Evolutionary conservation across 208 protist genomes (phyloP).

Genomic region (Acanthamoeba polyphaga): DNA sequence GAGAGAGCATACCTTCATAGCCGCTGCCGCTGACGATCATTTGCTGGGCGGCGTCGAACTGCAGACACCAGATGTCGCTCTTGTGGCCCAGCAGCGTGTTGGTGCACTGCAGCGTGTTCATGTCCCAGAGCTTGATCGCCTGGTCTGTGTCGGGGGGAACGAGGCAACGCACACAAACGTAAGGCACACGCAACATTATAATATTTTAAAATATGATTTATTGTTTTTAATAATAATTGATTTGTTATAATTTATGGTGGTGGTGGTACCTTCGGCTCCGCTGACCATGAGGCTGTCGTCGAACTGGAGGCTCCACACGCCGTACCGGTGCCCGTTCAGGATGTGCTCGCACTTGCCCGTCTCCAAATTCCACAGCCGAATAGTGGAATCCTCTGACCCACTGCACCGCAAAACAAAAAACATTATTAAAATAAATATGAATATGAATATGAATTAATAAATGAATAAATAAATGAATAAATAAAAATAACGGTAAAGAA

Average conservation of each 20-base stretch:
- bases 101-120: conserved; percentile 11
- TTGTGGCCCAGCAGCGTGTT: conserved; percentile 52
- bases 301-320: conserved; percentile 59
- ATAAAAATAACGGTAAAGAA: too few relatives aligned
- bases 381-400: conserved; percentile 62
- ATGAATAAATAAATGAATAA: background rate
- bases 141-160: background rate
- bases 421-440: too few relatives aligned
- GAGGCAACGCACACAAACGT: background rate
- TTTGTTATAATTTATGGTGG: background rate
- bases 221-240: background rate
- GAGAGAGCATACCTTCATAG: conserved; percentile 15
- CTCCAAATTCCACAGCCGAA: conserved; percentile 26
- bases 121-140: conserved; percentile 63
- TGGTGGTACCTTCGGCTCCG: conserved; percentile 20
- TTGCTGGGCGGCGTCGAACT: conserved; percentile 3
- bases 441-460: too few relatives aligned
- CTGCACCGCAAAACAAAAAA: background rate
- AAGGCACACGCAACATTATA: background rate
- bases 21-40: conserved; percentile 56
- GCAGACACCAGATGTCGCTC: conserved; percentile 54
- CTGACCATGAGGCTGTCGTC: conserved; percentile 23
- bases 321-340: conserved; percentile 24
- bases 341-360: conserved; percentile 36
- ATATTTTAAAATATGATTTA: background rate